These are phyloP conservation scores for Paxillus rubicundulus DNA, from an alignment of 768 basidiomycete genomes.

Conservation along the genomic window DNA sequence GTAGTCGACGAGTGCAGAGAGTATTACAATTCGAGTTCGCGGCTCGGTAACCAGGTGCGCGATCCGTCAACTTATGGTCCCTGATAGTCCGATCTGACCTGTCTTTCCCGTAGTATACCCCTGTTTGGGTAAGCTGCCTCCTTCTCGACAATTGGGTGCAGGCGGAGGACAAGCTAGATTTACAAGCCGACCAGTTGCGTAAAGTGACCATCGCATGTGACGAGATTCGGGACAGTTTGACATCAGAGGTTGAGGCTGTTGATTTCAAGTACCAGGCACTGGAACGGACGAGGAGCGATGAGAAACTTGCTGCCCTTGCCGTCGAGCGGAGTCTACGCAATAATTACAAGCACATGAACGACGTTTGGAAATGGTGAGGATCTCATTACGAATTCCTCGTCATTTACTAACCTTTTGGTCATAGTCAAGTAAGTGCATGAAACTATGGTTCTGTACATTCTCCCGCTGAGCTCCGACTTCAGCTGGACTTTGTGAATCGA, in stretches of 20 bases:
- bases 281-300: constrained; percentile 41
- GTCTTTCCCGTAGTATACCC: constrained; percentile 40
- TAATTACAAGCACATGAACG: constrained; percentile 47
- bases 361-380: constrained; percentile 38
- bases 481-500: too few species aligned
- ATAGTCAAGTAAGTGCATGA: constrained; percentile 35
- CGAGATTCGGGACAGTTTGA: constrained; percentile 29
- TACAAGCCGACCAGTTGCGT: constrained; percentile 34
- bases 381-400: constrained; percentile 5
- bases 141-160: constrained; percentile 52
- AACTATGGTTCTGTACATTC: background rate
- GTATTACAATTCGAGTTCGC: constrained; percentile 46
- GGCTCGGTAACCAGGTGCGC: constrained; percentile 45
- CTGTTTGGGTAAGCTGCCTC: constrained; percentile 47
- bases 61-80: constrained; percentile 13
- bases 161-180: constrained; percentile 40
- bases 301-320: constrained; percentile 49
- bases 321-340: constrained; percentile 54
- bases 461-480: constrained; percentile 8
- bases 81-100: constrained; percentile 11
- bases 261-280: constrained; percentile 43
- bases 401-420: constrained; percentile 19
- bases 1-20: constrained; percentile 49
- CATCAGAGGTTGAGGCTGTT: constrained; percentile 35
- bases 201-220: constrained; percentile 32